Conservation (phyloP, 768 basidiomycete genomes). For the Tremella fuciformis region DNA sequence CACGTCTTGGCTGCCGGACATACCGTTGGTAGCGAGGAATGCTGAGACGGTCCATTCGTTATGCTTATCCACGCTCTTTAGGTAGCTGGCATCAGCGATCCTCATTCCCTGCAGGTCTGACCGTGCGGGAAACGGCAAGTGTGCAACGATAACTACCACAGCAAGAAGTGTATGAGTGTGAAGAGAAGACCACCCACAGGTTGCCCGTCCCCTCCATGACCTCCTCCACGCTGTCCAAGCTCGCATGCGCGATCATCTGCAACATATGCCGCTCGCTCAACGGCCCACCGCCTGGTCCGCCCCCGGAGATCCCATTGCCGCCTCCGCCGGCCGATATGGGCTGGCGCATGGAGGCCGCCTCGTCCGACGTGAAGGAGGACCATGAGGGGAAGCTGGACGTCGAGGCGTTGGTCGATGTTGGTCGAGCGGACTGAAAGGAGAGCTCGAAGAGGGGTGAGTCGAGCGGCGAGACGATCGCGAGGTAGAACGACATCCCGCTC, state of each 20-base stretch:
- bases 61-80: slow-evolving; percentile 93
- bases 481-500: slow-evolving; percentile 52
- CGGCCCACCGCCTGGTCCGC: slow-evolving; percentile 64
- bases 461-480: slow-evolving; percentile 54
- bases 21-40: slow-evolving; percentile 92
- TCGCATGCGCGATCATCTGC: slow-evolving; percentile 98
- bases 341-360: slow-evolving; percentile 9
- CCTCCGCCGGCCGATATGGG: slow-evolving; percentile 36
- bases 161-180: not conserved
- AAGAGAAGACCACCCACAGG: slow-evolving; percentile 39
- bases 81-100: slow-evolving; percentile 63
- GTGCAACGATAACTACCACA: not conserved
- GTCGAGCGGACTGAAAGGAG: slow-evolving; percentile 47
- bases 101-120: no score
- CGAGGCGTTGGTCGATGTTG: slow-evolving; percentile 27
- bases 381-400: slow-evolving; percentile 45
- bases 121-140: not conserved
- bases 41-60: slow-evolving; percentile 99
- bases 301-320: slow-evolving; percentile 60
- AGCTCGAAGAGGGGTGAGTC: slow-evolving; percentile 55
- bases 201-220: slow-evolving; percentile 57
- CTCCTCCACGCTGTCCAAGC: slow-evolving; percentile 91
- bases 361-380: slow-evolving; percentile 48
- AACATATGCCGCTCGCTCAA: slow-evolving; percentile 73
- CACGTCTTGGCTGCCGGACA: slow-evolving; percentile 51